A percentile compares a stretch with the other conserved stretches of the same genome.
Conservation (phyloP, 257 asterid species). For the Fraxinus cuspidata region DNA sequence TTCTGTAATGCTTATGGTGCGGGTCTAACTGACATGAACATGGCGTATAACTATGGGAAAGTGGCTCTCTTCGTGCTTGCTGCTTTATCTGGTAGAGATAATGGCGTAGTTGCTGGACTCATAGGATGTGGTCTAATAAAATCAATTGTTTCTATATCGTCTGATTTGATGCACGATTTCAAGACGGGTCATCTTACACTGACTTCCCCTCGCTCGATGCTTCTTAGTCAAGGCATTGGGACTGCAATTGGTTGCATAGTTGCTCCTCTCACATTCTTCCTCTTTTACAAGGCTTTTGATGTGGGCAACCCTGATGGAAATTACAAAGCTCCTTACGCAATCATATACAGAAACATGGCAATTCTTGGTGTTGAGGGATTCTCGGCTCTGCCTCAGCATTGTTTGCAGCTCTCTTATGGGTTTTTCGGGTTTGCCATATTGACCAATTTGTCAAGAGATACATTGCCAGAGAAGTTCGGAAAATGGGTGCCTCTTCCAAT, state of each 20-base stretch:
- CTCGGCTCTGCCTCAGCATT: constrained; percentile 66
- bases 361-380: constrained; percentile 71
- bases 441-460: constrained; percentile 53
- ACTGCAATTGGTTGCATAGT: constrained; percentile 71
- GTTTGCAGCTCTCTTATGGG: constrained; percentile 65
- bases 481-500: constrained; percentile 65
- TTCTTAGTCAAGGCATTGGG: constrained; percentile 64
- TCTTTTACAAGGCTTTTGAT: constrained; percentile 63
- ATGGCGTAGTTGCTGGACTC: constrained; percentile 78
- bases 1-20: constrained; percentile 82
- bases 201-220: constrained; percentile 75
- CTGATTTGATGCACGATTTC: constrained; percentile 75
- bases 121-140: constrained; percentile 71
- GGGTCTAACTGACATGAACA: constrained; percentile 74
- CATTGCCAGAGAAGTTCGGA: constrained; percentile 38
- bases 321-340: constrained; percentile 74
- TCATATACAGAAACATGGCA: constrained; percentile 73
- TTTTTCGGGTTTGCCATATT: constrained; percentile 53
- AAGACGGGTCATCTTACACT: constrained; percentile 73
- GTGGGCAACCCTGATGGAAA: constrained; percentile 56
- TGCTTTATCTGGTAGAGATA: constrained; percentile 44
- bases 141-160: constrained; percentile 62
- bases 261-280: constrained; percentile 72
- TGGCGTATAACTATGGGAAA: constrained; percentile 76
- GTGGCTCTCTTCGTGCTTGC: constrained; percentile 74